Evolutionary conservation across 176 grass and related monocot species (phyloP), one percentile per base, ranked within the genome.

Genomic region (Juncus effusus): DNA sequence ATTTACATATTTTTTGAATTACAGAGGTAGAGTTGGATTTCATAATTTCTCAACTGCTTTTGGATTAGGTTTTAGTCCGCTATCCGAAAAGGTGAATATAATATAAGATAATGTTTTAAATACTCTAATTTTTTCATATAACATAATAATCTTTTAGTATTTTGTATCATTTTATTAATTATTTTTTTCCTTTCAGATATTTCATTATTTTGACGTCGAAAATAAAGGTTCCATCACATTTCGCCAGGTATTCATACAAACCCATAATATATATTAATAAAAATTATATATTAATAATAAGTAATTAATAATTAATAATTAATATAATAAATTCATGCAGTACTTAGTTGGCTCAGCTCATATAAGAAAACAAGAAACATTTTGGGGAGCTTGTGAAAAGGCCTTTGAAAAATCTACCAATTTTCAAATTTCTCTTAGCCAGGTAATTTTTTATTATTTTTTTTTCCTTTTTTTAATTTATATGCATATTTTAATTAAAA

Each of bases 271-370:
- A 47, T 1, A 6, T 47, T 47, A 47, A 47, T 47, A 6, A 47
- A 47, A 47, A 47, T 77, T 62, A 64, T 11, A 38, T 37, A 14
- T 5, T n/a, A 10, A 10, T 42, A 52, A 9, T n/a, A 28, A 28
- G 19, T 28, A 28, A 28, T 28, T 28, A 28, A 28, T 28, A 28
- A 28, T 28, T 28, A 28, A 28, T 28, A 28, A 28, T 28, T 28
- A 47, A 47, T n/a, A 36, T 57, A 39, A 67, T 73, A 37, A 58
- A 50, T 76, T 47, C 60, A 15, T 70, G 62, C 89, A 94, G 95
- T 85, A 93, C 54, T 70, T 99, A 81, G 66, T 88, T 36, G 95
- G 95, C 51, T 90, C 83, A 4, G 85, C 83, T 14, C 86, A 90
- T 47, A 41, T 99, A 5, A 85, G 59, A 62, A 99, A 80, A 74